Conservation (phyloP, 768 basidiomycete species). For the Tricholoma terreum region DNA sequence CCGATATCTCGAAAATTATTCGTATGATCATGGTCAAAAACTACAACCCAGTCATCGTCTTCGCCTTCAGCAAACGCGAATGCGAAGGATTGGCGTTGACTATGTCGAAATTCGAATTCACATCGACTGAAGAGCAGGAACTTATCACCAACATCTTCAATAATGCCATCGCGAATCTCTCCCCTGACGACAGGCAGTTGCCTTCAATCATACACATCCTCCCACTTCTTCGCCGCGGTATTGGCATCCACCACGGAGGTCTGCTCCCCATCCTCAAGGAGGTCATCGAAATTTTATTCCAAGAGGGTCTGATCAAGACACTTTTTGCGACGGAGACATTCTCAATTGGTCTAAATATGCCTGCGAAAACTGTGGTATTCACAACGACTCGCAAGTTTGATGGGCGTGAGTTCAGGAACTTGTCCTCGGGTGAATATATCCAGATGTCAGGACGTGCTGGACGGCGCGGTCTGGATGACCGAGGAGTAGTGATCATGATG, state of each 20-base stretch:
- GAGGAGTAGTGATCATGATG: conserved; percentile 99
- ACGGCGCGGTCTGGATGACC: conserved; percentile 92
- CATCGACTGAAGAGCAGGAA: conserved; percentile 87
- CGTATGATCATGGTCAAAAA: conserved; percentile 98
- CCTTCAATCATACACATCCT: conserved; percentile 93
- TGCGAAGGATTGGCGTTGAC: conserved; percentile 91
- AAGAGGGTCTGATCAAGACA: conserved; percentile 96
- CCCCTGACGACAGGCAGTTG: conserved; percentile 81
- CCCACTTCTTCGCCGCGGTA: conserved; percentile 90
- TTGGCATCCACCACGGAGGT: conserved; percentile 98
- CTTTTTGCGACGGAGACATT: conserved; percentile 99
- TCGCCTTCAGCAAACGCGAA: conserved; percentile 97
- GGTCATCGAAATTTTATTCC: conserved; percentile 98
- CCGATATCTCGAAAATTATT: conserved; percentile 96
- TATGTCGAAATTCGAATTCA: conserved; percentile 96
- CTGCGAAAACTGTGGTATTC: conserved; percentile 99
- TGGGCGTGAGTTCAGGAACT: conserved; percentile 88
- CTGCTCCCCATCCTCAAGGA: conserved; percentile 97
- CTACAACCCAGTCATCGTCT: conserved; percentile 97
- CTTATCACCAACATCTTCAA: conserved; percentile 86
- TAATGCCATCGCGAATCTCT: conserved; percentile 88
- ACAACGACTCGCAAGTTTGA: conserved; percentile 95
- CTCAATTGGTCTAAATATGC: conserved; percentile 98
- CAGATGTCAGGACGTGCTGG: conserved; percentile 99
- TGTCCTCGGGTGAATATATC: conserved; percentile 96